These are phyloP conservation scores for Chalaropsis thielavioides DNA, from an alignment of 2,329 filamentous ascomycete genomes.

Conservation along the genomic window DNA sequence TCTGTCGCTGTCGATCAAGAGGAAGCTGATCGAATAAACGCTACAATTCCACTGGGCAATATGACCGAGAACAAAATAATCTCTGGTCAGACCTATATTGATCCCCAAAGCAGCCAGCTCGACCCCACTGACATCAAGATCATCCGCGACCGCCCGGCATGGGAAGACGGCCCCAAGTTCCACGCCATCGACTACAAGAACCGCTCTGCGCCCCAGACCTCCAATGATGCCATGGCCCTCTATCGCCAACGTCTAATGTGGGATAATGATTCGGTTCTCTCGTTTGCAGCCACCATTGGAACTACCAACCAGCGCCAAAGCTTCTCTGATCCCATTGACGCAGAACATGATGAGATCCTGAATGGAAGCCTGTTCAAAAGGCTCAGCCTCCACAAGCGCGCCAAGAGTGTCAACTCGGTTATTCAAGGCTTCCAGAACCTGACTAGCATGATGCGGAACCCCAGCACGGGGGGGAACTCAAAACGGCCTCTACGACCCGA, in stretches of 20 bases:
- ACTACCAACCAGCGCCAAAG: slow-evolving; percentile 44
- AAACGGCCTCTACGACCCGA: slow-evolving; percentile 6
- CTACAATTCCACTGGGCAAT: slow-evolving; percentile 30
- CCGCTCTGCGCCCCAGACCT: slow-evolving; percentile 27
- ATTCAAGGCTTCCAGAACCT: slow-evolving; percentile 28
- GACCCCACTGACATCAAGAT: slow-evolving; percentile 35
- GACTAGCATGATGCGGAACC: slow-evolving; percentile 35
- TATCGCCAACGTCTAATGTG: slow-evolving; percentile 37
- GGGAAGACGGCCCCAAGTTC: slow-evolving; percentile 35
- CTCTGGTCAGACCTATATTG: slow-evolving; percentile 37
- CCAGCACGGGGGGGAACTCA: slow-evolving; percentile 27
- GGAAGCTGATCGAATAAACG: neutral
- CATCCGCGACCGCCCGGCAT: slow-evolving; percentile 30
- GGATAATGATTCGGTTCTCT: slow-evolving; percentile 45
- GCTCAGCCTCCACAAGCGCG: slow-evolving; percentile 36
- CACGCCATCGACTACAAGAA: slow-evolving; percentile 29
- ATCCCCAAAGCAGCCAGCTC: slow-evolving; percentile 27
- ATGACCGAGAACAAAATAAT: slow-evolving; percentile 37
- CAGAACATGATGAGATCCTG: slow-evolving; percentile 41
- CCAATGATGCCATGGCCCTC: slow-evolving; percentile 31
- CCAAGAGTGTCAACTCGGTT: slow-evolving; percentile 26
- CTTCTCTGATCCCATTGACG: slow-evolving; percentile 36
- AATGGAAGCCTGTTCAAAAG: slow-evolving; percentile 50
- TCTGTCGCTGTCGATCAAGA: neutral
- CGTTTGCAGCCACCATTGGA: slow-evolving; percentile 53